Evolutionary conservation across 1,284 basidiomycete species (phyloP), one percentile per base, ranked within the genome.

Genomic region (Leccinum pseudoinsigne): DNA sequence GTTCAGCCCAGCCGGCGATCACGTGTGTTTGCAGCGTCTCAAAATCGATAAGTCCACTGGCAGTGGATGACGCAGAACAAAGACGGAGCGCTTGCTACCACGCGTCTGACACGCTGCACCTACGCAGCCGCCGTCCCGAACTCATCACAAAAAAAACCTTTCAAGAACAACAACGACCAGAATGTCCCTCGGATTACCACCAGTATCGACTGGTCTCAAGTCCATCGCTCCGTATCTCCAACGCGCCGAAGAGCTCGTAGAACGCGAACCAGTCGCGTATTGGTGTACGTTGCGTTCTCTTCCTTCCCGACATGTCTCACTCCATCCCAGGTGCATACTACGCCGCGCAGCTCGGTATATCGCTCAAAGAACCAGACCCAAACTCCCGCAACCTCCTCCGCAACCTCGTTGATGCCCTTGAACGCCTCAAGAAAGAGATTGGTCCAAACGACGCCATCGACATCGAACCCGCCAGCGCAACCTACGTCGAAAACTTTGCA

Each of bases 401-500:
- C 68, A 80, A 82, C 34, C 82, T 98, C 9, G 86, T 98, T 61
- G 88, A 87, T 57, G 79, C 84, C 14, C 86, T 98, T 36, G 97
- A 98, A 75, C 79, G 80, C 74, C 85, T 94, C 81, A 98, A 97
- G 78, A 76, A 78, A 5, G 83, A 87, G 10, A 85, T 97, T 18
- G 86, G 86, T 0, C 78, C 84, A 18, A 88, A 90, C 67, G 95
- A 97, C 71, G 90, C 93, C 2, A 85, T 98, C 63, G 90, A 92
- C 62, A 86, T 90, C 68, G 94, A 97, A 70, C 80, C 85, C 2
- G 94, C 87, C 0, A 93, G 92, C 58, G 84, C 89, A 1, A 94
- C 95, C 4, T 95, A 95, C 72, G 86, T 98, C 34, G 95, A 97
- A 79, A 95, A 95, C 79, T 98, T 98, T 81, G 96, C 94, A 1